A percentile compares a stretch with the other conserved stretches of the same genome.
Evolutionary conservation across 208 protist genomes (phyloP).

Genomic region (Acanthamoeba sp.): DNA sequence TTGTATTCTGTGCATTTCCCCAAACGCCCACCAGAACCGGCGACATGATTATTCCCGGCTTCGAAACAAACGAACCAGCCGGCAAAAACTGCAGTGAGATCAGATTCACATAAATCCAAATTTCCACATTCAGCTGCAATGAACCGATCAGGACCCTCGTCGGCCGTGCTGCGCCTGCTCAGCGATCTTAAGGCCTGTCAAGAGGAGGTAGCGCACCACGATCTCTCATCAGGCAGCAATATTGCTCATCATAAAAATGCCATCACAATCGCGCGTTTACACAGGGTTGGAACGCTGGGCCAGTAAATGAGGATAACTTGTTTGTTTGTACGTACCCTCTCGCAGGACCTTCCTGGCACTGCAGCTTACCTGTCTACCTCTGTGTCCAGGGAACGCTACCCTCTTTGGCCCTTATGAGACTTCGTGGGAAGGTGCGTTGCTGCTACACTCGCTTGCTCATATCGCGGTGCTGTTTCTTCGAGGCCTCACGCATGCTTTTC

Average conservation of each 20-base stretch:
- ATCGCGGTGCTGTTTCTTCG: too few relatives aligned
- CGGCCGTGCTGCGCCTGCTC: slow-evolving; percentile 35
- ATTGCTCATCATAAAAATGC: neutral
- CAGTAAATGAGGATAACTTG: slow-evolving; percentile 46
- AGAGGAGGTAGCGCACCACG: neutral
- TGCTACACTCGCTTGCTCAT: neutral
- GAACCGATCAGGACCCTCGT: neutral
- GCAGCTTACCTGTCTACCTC: neutral
- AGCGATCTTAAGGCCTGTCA: slow-evolving; percentile 63
- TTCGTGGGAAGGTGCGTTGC: slow-evolving; percentile 51
- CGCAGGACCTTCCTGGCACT: neutral
- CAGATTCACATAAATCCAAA: too few relatives aligned
- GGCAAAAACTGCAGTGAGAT: too few relatives aligned
- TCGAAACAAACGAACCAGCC: neutral
- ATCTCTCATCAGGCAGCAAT: neutral
- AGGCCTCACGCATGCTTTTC: too few relatives aligned
- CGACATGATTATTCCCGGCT: neutral
- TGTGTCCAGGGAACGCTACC: slow-evolving; percentile 41
- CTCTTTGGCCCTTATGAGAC: slow-evolving; percentile 71
- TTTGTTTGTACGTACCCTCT: slow-evolving; percentile 4
- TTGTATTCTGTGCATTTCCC: neutral
- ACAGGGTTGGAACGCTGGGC: slow-evolving; percentile 55
- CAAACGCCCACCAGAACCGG: neutral
- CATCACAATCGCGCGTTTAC: neutral
- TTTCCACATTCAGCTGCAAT: neutral